Percentiles rank a stretch among this genome's conserved stretches.
Evolutionary conservation across 2,329 filamentous ascomycete genomes (phyloP).

Genomic region (Septoria petroselini): DNA sequence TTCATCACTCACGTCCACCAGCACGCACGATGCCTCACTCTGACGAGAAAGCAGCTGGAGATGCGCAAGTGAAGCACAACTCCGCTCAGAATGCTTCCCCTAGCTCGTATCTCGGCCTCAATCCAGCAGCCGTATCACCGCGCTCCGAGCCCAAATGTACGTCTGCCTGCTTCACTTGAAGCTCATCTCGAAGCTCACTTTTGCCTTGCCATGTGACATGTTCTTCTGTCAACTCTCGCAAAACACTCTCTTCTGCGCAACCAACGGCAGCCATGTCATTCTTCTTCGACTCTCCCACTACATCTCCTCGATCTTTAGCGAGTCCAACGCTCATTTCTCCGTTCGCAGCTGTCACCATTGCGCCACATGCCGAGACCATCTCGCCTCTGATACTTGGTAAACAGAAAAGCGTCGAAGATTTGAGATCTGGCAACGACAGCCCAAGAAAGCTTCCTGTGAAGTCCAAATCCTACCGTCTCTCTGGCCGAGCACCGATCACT

Average conservation of each 20-base stretch:
- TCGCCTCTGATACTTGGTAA: conserved; percentile 48
- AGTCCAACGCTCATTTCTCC: conserved; percentile 20
- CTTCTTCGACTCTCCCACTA: not conserved
- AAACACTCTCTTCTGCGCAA: not conserved
- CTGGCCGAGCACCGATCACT: conserved; percentile 40
- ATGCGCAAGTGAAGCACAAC: conserved; percentile 24
- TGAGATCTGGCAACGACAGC: conserved; percentile 39
- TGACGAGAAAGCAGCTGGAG: conserved; percentile 17
- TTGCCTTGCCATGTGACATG: conserved; percentile 1
- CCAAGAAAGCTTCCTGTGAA: conserved; percentile 41
- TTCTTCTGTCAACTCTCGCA: not conserved
- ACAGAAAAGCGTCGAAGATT: conserved; percentile 45
- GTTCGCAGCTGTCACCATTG: conserved; percentile 46
- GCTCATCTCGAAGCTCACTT: conserved; percentile 2
- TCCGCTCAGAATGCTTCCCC: conserved; percentile 31
- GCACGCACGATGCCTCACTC: conserved; percentile 22
- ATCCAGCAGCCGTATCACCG: conserved; percentile 24
- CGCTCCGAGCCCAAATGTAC: conserved; percentile 32
- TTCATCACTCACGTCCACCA: not conserved
- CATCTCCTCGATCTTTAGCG: not conserved
- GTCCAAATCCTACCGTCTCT: conserved; percentile 41
- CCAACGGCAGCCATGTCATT: not conserved
- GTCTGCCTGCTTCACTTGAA: conserved; percentile 19
- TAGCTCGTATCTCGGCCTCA: conserved; percentile 30
- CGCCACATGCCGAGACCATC: conserved; percentile 44